These are phyloP conservation scores for Aechmea fasciata DNA, from an alignment of 176 grass and related monocot species.

Conservation along the genomic window DNA sequence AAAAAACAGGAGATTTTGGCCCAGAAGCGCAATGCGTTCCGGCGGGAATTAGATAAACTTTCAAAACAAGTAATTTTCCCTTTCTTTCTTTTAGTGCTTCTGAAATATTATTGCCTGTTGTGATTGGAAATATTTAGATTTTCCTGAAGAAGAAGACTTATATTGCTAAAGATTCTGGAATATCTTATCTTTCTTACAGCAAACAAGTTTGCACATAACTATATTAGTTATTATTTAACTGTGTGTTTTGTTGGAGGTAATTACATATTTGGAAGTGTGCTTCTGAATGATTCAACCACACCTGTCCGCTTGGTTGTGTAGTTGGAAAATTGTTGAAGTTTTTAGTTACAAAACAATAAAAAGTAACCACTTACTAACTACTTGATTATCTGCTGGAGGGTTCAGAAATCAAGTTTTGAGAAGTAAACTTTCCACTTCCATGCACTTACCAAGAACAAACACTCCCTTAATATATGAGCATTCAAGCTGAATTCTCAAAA, in stretches of 20 bases:
- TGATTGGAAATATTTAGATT: background rate
- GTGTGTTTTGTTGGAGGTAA: too few species aligned
- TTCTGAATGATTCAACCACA: too few species aligned
- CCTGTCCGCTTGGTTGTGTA: too few species aligned
- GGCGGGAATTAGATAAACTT: slow-evolving; percentile 69
- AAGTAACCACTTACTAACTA: too few species aligned
- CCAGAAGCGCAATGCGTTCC: slow-evolving; percentile 86
- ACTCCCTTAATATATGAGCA: background rate
- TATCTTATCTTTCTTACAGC: background rate
- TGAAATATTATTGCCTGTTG: background rate
- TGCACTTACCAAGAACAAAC: background rate
- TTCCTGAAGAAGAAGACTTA: too few species aligned
- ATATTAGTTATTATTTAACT: slow-evolving; percentile 15
- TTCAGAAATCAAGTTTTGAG: too few species aligned
- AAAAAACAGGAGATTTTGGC: slow-evolving; percentile 93
- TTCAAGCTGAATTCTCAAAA: background rate
- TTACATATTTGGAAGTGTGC: too few species aligned
- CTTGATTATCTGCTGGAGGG: too few species aligned
- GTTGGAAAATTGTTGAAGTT: too few species aligned
- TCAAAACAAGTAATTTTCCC: slow-evolving; percentile 58
- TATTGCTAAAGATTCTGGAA: background rate
- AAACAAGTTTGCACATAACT: background rate
- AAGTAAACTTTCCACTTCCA: too few species aligned
- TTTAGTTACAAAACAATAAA: too few species aligned
- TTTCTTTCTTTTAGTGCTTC: slow-evolving; percentile 8